Conservation (phyloP, 1,139 yeast species). For the Lodderomyces beijingensis region DNA sequence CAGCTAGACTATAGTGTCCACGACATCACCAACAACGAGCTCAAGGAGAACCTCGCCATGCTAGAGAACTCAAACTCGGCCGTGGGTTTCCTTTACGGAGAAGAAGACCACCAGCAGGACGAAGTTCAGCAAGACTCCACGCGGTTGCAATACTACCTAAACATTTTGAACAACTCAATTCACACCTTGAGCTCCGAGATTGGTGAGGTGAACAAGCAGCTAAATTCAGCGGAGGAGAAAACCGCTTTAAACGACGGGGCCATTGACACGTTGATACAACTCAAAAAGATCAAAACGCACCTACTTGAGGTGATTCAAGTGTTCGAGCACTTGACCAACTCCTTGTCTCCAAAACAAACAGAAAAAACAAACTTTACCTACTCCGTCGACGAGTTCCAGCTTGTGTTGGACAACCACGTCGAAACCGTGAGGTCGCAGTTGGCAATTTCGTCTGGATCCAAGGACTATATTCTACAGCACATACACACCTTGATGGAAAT, state of each 20-base stretch:
- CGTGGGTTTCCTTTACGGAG: conserved; percentile 16
- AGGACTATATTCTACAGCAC: conserved; percentile 23
- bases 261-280: conserved; percentile 37
- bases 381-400: conserved; percentile 27
- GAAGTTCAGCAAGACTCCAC: conserved; percentile 20
- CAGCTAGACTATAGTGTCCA: conserved; percentile 61
- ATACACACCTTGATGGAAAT: conserved; percentile 44
- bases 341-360: conserved; percentile 10
- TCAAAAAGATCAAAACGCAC: conserved; percentile 42
- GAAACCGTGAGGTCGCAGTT: conserved; percentile 23
- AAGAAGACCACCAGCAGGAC: conserved; percentile 2
- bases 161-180: conserved; percentile 54
- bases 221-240: conserved; percentile 9
- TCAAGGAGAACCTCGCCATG: conserved; percentile 37
- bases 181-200: conserved; percentile 51
- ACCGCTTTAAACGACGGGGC: conserved; percentile 18
- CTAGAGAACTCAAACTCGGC: conserved; percentile 20
- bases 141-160: conserved; percentile 60
- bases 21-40: conserved; percentile 49
- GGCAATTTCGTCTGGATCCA: conserved; percentile 5
- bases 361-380: conserved; percentile 4
- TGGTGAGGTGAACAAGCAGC: conserved; percentile 19
- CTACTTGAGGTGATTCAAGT: conserved; percentile 41
- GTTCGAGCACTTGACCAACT: conserved; percentile 35
- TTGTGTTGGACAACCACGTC: conserved; percentile 36